These are phyloP conservation scores for Lasiodiplodia sp. DNA, from an alignment of 2,329 filamentous ascomycete species.

Conservation along the genomic window DNA sequence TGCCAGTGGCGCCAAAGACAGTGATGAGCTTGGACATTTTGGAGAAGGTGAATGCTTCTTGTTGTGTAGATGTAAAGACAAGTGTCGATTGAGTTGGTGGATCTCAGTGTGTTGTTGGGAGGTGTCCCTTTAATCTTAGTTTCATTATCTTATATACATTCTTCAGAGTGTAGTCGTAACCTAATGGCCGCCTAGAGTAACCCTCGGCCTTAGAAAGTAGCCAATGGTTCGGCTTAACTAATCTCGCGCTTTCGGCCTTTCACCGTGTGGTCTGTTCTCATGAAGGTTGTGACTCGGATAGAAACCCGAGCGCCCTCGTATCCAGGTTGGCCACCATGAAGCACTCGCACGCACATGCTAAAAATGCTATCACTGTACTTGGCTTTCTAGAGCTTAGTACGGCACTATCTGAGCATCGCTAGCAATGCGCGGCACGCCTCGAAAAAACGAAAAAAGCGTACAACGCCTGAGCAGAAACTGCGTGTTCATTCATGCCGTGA, in stretches of 20 bases:
- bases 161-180: neutral
- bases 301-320: neutral
- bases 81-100: neutral
- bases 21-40: constrained; percentile 55
- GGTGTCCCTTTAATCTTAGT: neutral
- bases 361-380: neutral
- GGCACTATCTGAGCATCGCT: too few species aligned
- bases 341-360: neutral
- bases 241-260: neutral
- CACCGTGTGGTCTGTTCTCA: neutral
- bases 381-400: too few species aligned
- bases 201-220: neutral
- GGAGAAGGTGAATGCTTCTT: neutral
- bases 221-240: neutral
- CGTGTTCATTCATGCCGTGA: too few species aligned
- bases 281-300: neutral
- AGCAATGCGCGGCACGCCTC: too few species aligned
- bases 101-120: neutral
- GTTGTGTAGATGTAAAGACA: neutral
- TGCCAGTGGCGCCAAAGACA: constrained; percentile 67
- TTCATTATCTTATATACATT: neutral
- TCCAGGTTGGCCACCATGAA: neutral
- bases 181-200: neutral
- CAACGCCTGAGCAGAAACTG: too few species aligned
- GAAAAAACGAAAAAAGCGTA: too few species aligned